Conservation (phyloP, 169 alveolate species). For the Perkinsus olseni region DNA sequence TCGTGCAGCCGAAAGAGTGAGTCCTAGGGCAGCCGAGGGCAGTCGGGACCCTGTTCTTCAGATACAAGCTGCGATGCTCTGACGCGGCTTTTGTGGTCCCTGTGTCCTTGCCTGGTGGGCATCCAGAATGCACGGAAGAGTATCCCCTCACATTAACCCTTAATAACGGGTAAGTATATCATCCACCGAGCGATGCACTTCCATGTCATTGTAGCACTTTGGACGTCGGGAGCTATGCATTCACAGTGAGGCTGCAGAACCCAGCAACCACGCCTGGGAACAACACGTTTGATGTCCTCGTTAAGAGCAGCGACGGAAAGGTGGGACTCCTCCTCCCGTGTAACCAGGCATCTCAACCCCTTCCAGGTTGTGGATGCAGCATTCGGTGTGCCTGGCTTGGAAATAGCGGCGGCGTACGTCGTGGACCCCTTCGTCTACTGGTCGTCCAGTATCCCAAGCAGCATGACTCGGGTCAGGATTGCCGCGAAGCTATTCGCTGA, state of each 20-base stretch:
- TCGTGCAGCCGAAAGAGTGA: background rate
- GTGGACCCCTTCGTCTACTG: background rate
- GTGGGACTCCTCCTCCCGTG: background rate
- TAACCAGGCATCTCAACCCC: background rate
- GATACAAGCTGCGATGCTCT: background rate
- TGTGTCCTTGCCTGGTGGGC: background rate
- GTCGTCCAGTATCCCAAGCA: background rate
- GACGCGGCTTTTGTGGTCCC: background rate
- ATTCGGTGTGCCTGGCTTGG: background rate
- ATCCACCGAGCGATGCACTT: too few relatives aligned
- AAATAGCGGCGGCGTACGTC: background rate
- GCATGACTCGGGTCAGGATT: background rate
- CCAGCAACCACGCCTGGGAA: background rate
- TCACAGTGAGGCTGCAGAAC: background rate
- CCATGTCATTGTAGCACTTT: background rate
- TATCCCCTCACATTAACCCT: background rate
- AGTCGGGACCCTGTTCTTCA: background rate
- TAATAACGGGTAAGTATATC: background rate
- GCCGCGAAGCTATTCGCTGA: background rate
- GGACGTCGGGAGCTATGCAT: background rate
- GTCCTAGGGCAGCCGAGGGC: background rate
- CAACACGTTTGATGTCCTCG: background rate
- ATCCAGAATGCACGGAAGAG: background rate
- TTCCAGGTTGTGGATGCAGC: conserved; percentile 5
- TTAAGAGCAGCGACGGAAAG: background rate